Conservation (phyloP, 352 stramenopile genomes). For the Phytophthora quininea region DNA sequence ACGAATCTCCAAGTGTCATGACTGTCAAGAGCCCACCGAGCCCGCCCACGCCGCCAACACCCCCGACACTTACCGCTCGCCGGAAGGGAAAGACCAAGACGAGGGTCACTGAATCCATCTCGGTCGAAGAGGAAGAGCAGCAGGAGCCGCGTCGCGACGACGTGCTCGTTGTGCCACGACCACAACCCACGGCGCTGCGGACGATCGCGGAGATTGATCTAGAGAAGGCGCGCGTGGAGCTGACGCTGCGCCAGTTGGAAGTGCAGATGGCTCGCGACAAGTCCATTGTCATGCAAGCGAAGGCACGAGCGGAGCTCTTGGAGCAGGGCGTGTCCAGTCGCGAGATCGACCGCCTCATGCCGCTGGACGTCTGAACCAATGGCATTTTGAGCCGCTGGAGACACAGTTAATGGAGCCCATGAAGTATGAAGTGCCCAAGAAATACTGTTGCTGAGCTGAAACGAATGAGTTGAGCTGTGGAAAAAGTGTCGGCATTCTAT, state of each 20-base stretch:
- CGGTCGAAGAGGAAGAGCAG: slow-evolving; percentile 21
- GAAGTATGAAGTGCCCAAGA: slow-evolving; percentile 5
- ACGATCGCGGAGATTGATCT: slow-evolving; percentile 35
- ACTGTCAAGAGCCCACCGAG: slow-evolving; percentile 12
- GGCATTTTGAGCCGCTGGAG: background rate
- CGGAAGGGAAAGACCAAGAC: slow-evolving; percentile 26
- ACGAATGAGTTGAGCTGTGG: slow-evolving; percentile 14
- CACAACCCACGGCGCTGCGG: slow-evolving; percentile 12
- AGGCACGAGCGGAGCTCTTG: slow-evolving; percentile 33
- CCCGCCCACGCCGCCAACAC: slow-evolving; percentile 25
- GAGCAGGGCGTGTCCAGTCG: slow-evolving; percentile 31
- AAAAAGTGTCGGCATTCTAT: slow-evolving; percentile 30
- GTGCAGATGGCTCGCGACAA: slow-evolving; percentile 41
- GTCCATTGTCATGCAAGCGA: slow-evolving; percentile 33
- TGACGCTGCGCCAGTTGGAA: slow-evolving; percentile 34
- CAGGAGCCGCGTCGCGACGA: slow-evolving; percentile 4
- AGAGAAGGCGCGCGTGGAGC: slow-evolving; percentile 40
- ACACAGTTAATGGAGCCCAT: slow-evolving; percentile 14
- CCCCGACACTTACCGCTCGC: slow-evolving; percentile 7
- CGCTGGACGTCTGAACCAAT: slow-evolving; percentile 34
- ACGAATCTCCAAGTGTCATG: slow-evolving; percentile 15
- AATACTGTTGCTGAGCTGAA: slow-evolving; percentile 14
- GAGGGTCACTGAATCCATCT: slow-evolving; percentile 27
- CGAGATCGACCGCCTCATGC: slow-evolving; percentile 38
- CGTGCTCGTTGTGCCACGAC: background rate